Conservation (phyloP, 192 early-diverging fungal species). For the Backusella tuberculispora region DNA sequence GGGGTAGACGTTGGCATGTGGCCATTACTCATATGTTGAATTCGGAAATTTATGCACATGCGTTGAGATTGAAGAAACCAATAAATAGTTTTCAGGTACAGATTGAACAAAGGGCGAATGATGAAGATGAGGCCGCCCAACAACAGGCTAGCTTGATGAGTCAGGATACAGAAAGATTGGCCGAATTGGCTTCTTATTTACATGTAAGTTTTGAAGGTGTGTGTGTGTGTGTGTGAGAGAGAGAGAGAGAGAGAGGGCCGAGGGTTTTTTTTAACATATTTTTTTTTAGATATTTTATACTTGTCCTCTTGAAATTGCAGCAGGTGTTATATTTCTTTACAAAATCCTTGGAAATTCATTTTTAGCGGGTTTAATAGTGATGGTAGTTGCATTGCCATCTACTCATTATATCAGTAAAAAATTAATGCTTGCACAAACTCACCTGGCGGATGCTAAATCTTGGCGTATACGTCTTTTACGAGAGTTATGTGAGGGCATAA, state of each 20-base stretch:
- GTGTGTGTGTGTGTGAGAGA: too few species aligned
- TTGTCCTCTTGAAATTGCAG: constrained; percentile 68
- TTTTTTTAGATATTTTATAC: constrained; percentile 54
- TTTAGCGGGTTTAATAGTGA: constrained; percentile 76
- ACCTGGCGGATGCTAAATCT: constrained; percentile 65
- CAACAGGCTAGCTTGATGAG: constrained; percentile 74
- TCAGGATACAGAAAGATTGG: constrained; percentile 70
- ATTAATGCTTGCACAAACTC: constrained; percentile 56
- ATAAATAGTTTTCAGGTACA: not conserved
- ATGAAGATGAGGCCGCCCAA: constrained; percentile 29
- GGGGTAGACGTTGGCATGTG: constrained; percentile 55
- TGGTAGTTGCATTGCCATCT: constrained; percentile 66
- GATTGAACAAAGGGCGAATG: not conserved
- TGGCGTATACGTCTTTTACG: constrained; percentile 77
- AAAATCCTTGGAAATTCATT: constrained; percentile 76
- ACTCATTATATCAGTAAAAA: constrained; percentile 60
- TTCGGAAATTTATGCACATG: constrained; percentile 54
- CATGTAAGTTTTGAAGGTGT: constrained; percentile 55
- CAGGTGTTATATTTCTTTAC: constrained; percentile 73
- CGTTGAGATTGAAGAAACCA: constrained; percentile 39
- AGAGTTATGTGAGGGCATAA: constrained; percentile 75
- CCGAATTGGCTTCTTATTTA: constrained; percentile 59
- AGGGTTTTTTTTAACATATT: not conserved
- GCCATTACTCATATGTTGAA: constrained; percentile 58
- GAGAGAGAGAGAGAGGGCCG: not conserved